Percentiles rank a stretch among this genome's conserved stretches.
Conservation (phyloP, 805 yeast genomes). For the Myxozyma lipomycoides region DNA sequence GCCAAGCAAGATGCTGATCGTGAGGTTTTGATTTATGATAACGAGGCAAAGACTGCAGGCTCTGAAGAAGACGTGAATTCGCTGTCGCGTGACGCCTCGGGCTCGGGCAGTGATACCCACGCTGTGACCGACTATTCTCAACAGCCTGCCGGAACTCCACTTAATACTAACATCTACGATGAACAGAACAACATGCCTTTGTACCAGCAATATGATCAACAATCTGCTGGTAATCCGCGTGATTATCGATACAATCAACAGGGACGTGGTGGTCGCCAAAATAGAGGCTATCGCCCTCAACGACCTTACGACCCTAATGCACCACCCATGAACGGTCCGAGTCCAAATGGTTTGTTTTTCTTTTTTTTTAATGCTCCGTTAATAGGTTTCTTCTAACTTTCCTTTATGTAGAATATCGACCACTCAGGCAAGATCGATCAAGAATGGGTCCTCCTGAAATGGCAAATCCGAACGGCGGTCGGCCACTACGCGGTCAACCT, state of each 20-base stretch:
- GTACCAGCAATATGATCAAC: background rate
- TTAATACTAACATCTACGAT: background rate
- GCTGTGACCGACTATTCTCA: constrained; percentile 12
- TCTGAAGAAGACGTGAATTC: constrained; percentile 2
- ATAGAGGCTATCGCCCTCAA: background rate
- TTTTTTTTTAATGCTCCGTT: too few species aligned
- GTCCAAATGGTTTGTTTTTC: too few species aligned
- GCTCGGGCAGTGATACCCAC: constrained; percentile 3
- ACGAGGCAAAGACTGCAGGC: constrained; percentile 9
- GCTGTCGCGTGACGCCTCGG: background rate
- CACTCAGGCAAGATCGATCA: background rate
- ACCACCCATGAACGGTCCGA: background rate
- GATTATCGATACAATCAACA: background rate
- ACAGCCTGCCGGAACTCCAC: background rate
- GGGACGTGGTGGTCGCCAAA: background rate
- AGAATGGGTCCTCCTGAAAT: background rate
- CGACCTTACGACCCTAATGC: background rate
- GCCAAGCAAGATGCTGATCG: constrained; percentile 9
- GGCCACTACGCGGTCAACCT: background rate
- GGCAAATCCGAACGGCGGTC: constrained; percentile 2
- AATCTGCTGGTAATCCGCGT: background rate
- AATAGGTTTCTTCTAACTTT: too few species aligned
- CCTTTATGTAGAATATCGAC: too few species aligned
- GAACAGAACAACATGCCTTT: background rate
- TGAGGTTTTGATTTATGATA: constrained; percentile 19